phyloP scores from a whole-genome alignment of 2,329 filamentous ascomycete genomes.

The Scedosporium apiospermum region DNA sequence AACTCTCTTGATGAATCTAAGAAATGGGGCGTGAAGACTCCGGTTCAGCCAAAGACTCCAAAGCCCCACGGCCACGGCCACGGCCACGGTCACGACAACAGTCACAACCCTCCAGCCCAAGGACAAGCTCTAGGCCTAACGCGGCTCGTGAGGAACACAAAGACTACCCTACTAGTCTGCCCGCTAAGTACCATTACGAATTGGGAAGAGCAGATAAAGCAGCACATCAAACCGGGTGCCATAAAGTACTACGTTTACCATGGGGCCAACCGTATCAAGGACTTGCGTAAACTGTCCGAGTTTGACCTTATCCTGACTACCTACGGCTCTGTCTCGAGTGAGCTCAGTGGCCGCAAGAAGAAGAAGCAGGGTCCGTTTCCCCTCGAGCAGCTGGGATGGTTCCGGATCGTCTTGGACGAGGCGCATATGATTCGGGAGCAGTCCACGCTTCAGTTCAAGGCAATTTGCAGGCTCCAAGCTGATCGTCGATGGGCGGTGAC shows the following conservation, averaged over 20 bases:
- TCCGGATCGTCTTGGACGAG: conserved; percentile 87
- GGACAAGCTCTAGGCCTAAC: conserved; percentile 35
- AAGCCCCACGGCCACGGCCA: conserved; percentile 25
- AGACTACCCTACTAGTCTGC: conserved; percentile 76
- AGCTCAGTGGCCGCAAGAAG: conserved; percentile 56
- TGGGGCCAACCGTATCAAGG: conserved; percentile 64
- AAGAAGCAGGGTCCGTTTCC: conserved; percentile 52
- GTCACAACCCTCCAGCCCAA: conserved; percentile 1
- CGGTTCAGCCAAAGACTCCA: conserved; percentile 36
- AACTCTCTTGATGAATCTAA: conserved; percentile 53
- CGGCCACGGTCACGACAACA: conserved; percentile 20
- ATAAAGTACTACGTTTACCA: conserved; percentile 80
- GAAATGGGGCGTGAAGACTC: conserved; percentile 48
- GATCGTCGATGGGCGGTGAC: conserved; percentile 93
- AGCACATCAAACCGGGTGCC: conserved; percentile 58
- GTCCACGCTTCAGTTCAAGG: conserved; percentile 71
- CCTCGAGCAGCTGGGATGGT: conserved; percentile 76
- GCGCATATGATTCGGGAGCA: conserved; percentile 90
- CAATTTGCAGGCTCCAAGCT: conserved; percentile 69
- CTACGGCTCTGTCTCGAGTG: conserved; percentile 78
- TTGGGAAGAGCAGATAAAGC: conserved; percentile 86
- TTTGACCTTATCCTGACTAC: conserved; percentile 88
- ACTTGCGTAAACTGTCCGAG: conserved; percentile 55
- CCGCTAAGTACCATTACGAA: conserved; percentile 88
- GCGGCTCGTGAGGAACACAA: conserved; percentile 55